Conservation (phyloP, 805 yeast species). For the Wickerhamiella bombiphila region DNA sequence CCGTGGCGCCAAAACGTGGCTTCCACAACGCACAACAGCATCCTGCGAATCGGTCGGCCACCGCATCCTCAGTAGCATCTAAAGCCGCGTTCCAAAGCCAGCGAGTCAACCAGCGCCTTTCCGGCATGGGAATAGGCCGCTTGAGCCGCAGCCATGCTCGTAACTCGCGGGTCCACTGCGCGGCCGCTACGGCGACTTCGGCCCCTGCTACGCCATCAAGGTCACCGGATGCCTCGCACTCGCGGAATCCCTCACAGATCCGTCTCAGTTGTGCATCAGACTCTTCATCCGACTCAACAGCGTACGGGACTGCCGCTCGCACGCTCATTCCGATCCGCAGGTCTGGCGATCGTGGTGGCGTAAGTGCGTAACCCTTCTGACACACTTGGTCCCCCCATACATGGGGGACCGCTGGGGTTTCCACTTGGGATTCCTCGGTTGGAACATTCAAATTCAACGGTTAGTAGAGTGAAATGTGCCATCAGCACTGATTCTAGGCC, state of each 20-base stretch:
- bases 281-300: constrained; percentile 50
- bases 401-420: too few species aligned
- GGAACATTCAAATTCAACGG: too few species aligned
- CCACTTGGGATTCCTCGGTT: too few species aligned
- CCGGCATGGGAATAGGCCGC: constrained; percentile 56
- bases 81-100: constrained; percentile 61
- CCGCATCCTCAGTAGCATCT: constrained; percentile 55
- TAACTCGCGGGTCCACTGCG: constrained; percentile 80
- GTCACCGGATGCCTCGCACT: constrained; percentile 62
- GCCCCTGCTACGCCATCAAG: constrained; percentile 51
- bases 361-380: too few species aligned
- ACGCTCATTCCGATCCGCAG: neutral
- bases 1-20: constrained; percentile 27
- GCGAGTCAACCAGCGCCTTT: constrained; percentile 45
- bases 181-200: constrained; percentile 49
- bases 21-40: constrained; percentile 46
- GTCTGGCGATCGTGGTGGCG: too few species aligned
- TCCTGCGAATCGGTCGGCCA: constrained; percentile 44
- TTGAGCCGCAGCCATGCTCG: constrained; percentile 65
- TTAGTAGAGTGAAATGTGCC: too few species aligned
- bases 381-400: too few species aligned
- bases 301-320: constrained; percentile 45
- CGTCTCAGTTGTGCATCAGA: constrained; percentile 62
- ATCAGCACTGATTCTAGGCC: too few species aligned
- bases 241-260: constrained; percentile 64